phyloP scores from a whole-genome alignment of 129 eudicot genomes.

The Cynara cardunculus region DNA sequence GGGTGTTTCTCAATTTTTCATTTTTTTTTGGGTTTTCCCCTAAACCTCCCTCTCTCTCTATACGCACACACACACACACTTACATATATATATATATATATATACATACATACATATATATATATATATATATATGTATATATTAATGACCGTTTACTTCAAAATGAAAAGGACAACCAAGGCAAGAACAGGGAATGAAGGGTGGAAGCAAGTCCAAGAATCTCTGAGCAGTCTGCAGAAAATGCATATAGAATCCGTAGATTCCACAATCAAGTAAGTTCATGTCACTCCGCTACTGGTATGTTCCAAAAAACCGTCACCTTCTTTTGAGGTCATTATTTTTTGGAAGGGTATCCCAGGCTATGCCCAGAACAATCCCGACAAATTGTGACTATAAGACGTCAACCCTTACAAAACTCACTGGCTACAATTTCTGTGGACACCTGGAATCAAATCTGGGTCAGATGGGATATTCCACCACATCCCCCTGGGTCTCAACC shows the following conservation, averaged over 20 bases:
- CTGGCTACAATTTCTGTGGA: neutral
- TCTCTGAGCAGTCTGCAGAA: constrained; percentile 37
- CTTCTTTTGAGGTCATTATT: constrained; percentile 4
- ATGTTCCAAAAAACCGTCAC: neutral
- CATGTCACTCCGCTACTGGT: neutral
- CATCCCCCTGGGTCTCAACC: neutral
- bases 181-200: constrained; percentile 44
- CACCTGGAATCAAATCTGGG: neutral
- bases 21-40: neutral
- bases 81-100: no score
- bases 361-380: neutral
- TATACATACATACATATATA: no score
- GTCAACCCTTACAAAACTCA: neutral
- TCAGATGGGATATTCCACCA: neutral
- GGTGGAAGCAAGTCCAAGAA: constrained; percentile 46
- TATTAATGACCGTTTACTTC: neutral
- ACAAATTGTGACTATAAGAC: neutral
- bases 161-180: constrained; percentile 31
- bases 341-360: neutral
- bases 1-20: neutral
- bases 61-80: no score
- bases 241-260: constrained; percentile 30
- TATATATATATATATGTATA: neutral
- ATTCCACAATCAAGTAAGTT: constrained; percentile 38
- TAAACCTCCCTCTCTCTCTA: no score